Evolutionary conservation across 148 eudicot species (phyloP), one percentile per base, ranked within the genome.

Genomic region (Fagopyrum homotropicum): DNA sequence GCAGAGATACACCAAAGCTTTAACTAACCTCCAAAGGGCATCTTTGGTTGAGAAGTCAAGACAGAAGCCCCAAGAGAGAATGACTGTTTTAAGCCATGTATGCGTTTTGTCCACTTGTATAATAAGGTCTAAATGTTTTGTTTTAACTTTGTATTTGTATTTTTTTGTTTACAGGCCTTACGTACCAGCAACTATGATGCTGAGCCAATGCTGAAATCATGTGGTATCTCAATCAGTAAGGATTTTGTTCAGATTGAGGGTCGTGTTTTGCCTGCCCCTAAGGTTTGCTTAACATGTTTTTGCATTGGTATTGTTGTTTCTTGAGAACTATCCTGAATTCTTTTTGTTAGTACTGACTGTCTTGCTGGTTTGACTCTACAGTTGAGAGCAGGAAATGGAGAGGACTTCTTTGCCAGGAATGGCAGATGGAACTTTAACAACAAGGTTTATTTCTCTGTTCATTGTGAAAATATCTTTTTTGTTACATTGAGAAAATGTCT

Each of bases 371-470:
- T 45, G 14, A 70, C 69, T 46, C 72, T 79, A 26, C 84, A 94
- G 98, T 73, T 94, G 76, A 94, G 86, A 84, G 81, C 77, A 4
- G 98, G 97, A 26, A 87, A 86, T 77, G 97, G 96, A 16, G 98
- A 89, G 60, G 98, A 94, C 51, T 86, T 94, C 64, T 87, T 88
- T 78, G 85, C 98, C 3, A 81, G 97, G 45, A 94, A 94, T 78
- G 98, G 98, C 7, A 75, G 98, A 15, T 94, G 98, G 98, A 94
- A 94, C 63, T 89, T 94, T 74, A 94, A 90, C 63, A 88, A 94
- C 64, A 94, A 91, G 97, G 98, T 94, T 48, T 9, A 4, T 3
- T 66, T 66, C 9, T 43, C 47, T 14, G 1, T 35, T 2, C 7
- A 35, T 66, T 40, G 40, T 66, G 47, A 6, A 66, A 14, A 19